phyloP scores from a whole-genome alignment of 1,139 yeast genomes.

The Suhomyces chickasaworum region DNA sequence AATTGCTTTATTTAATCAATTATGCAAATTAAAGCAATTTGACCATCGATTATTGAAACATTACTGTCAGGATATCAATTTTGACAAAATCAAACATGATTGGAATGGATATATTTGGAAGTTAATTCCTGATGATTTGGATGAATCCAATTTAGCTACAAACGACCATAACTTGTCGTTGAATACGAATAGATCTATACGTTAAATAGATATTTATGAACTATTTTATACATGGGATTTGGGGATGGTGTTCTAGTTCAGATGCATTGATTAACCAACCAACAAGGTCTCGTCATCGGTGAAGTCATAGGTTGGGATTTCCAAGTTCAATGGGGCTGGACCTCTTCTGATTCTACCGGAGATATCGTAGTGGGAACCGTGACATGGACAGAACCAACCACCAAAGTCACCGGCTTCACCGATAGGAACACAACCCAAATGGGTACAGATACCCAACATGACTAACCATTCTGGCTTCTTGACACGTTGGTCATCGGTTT shows the following conservation, averaged over 20 bases:
- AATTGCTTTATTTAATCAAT: slow-evolving; percentile 23
- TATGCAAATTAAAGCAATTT: slow-evolving; percentile 17
- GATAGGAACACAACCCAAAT: slow-evolving; percentile 99
- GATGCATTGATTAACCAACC: slow-evolving; percentile 50
- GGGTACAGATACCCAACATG: slow-evolving; percentile 99
- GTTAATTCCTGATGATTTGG: slow-evolving; percentile 46
- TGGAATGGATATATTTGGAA: slow-evolving; percentile 34
- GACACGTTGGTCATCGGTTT: slow-evolving; percentile 90
- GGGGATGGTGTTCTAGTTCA: slow-evolving; percentile 9
- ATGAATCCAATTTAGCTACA: background rate
- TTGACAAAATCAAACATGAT: slow-evolving; percentile 24
- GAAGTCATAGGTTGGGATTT: slow-evolving; percentile 90
- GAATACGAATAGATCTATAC: slow-evolving; percentile 11
- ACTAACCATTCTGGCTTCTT: slow-evolving; percentile 97
- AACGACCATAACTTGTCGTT: background rate
- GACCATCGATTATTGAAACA: slow-evolving; percentile 1
- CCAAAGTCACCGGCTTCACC: slow-evolving; percentile 99
- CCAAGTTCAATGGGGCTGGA: slow-evolving; percentile 99
- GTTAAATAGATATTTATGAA: slow-evolving; percentile 11
- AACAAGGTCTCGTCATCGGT: slow-evolving; percentile 75
- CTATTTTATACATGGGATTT: slow-evolving; percentile 15
- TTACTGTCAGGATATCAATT: slow-evolving; percentile 7
- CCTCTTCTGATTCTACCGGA: slow-evolving; percentile 99
- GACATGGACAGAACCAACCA: slow-evolving; percentile 99
- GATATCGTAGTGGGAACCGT: slow-evolving; percentile 99